Conservation (phyloP, 2,329 filamentous ascomycete genomes). For the Pseudogymnoascus sp. region DNA sequence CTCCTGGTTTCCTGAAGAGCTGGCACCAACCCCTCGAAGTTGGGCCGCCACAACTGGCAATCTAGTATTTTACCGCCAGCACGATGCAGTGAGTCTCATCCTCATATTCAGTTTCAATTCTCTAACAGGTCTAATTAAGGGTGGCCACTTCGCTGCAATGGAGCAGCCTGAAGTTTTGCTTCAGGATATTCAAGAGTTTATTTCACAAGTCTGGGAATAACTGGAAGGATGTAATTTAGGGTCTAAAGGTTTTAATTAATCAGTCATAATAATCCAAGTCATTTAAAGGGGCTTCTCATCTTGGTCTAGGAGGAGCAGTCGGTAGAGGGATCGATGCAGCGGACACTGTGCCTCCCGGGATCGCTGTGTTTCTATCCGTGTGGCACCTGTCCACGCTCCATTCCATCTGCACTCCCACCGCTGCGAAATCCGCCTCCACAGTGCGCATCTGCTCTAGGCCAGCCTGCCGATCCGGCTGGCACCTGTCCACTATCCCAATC, state of each 20-base stretch:
- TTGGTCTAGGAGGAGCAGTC: too few relatives aligned
- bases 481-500: not conserved
- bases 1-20: conserved; percentile 38
- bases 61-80: conserved; percentile 31
- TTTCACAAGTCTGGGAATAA: conserved; percentile 24
- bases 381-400: not conserved
- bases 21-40: conserved; percentile 32
- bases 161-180: conserved; percentile 36
- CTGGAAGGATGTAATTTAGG: too few relatives aligned
- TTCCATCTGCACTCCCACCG: not conserved
- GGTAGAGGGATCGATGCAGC: too few relatives aligned
- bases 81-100: conserved; percentile 18
- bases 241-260: too few relatives aligned
- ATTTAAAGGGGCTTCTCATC: too few relatives aligned
- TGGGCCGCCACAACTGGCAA: conserved; percentile 33
- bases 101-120: too few relatives aligned
- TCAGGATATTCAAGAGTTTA: conserved; percentile 39
- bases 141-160: conserved; percentile 47
- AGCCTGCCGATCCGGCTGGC: not conserved
- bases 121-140: conserved; percentile 21
- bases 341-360: not conserved
- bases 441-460: not conserved
- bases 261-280: too few relatives aligned
- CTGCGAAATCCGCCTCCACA: not conserved
- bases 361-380: not conserved